Evolutionary conservation across 345 rosid species (phyloP).

Genomic region (Linum tenue): DNA sequence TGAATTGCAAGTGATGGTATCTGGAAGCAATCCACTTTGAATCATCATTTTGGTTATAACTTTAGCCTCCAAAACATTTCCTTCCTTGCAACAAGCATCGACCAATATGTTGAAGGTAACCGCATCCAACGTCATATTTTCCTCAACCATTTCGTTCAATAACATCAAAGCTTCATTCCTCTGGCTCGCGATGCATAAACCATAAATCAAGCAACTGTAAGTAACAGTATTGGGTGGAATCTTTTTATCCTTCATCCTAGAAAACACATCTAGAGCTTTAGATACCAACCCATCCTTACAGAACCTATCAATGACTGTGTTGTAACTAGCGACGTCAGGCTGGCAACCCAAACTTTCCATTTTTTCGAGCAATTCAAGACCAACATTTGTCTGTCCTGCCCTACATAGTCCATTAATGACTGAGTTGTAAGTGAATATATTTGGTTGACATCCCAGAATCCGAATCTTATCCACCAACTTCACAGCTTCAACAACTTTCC

Average conservation of each 20-base stretch:
- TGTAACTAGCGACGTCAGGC: conserved; percentile 15
- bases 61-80: conserved; percentile 2
- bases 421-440: not conserved
- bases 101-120: not conserved
- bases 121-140: not conserved
- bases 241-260: conserved; percentile 17
- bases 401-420: not conserved
- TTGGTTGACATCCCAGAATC: not conserved
- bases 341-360: conserved; percentile 1
- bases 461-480: not conserved
- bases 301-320: conserved; percentile 21
- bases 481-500: not conserved
- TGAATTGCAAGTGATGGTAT: not conserved
- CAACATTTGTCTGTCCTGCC: not conserved
- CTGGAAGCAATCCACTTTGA: not conserved
- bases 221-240: conserved; percentile 22
- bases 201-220: conserved; percentile 20
- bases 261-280: conserved; percentile 16
- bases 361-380: not conserved
- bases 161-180: not conserved
- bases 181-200: not conserved
- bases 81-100: not conserved
- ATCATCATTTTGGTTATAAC: not conserved
- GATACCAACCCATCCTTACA: conserved; percentile 20
- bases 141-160: not conserved